Evolutionary conservation across 257 asterid species (phyloP), one percentile per base, ranked within the genome.

Genomic region (Solanum peruvianum): DNA sequence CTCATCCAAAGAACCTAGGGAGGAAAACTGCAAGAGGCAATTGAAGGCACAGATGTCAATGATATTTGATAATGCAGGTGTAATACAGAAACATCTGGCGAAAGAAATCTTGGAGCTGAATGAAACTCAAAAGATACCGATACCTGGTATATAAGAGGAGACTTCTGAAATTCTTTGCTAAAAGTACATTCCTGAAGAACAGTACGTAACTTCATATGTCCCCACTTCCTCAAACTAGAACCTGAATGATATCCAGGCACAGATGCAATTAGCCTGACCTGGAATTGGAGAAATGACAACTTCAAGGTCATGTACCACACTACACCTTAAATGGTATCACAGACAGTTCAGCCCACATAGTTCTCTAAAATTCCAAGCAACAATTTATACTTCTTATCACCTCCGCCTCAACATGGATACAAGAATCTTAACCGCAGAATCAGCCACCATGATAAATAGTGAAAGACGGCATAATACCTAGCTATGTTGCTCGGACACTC

Each of bases 231-330:
- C 84, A 95, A 91, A 88, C 90, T 93, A 86, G 97, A 75, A 82
- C 98, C 98, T 58, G 96, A 87, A 91, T 95, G 98, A 90, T 97
- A 97, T 87, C 99, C 99, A 44, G 99, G 99, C 66, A 97, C 98
- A 31, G 99, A 97, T 83, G 97, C 98, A 88, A 97, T 92, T 85
- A 97, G 96, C 93, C 98, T 94, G 82, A 97, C 99, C 99, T 97
- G 94, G 82, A 82, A 88, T 70, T 58, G 78, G 23, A 88, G 85
- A 81, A 81, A 81, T 1, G 45, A 49, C 12, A 2, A 80, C 42
- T 80, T 47, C 56, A 80, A 49, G 31, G 85, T 31, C 69, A 81
- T 3, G 67, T 20, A 81, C 31, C 18, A 81, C 69, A 49, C 58
- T 49, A 12, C 27, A 78, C 66, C 64, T 78, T 9, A 44, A 4